A percentile compares a stretch with the other conserved stretches of the same genome.
phyloP scores from a whole-genome alignment of 2,329 filamentous ascomycete genomes.

The Claviceps quebecensis region DNA sequence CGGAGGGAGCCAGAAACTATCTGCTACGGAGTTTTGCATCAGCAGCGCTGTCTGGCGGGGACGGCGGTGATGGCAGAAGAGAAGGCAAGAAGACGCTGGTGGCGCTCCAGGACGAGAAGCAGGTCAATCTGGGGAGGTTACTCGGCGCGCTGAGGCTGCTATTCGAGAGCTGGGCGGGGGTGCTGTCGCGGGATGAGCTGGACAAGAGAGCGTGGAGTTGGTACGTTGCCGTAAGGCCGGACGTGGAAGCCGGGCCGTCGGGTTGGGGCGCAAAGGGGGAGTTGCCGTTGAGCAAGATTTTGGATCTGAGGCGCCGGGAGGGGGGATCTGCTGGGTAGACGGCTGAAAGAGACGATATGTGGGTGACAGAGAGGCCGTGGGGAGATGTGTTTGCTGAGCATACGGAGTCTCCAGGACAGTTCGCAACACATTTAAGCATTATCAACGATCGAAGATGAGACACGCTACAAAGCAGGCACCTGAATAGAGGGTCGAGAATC shows the following conservation, averaged over 20 bases:
- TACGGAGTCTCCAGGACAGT: no score
- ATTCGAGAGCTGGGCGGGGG: conserved; percentile 59
- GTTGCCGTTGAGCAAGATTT: conserved; percentile 51
- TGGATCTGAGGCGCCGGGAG: conserved; percentile 33
- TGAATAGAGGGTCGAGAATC: no score
- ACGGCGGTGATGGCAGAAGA: conserved; percentile 9
- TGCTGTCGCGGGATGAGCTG: conserved; percentile 49
- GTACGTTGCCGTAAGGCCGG: conserved; percentile 65
- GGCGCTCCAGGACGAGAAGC: conserved; percentile 44
- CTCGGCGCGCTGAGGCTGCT: conserved; percentile 59
- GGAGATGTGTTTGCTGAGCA: no score
- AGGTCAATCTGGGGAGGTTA: conserved; percentile 54
- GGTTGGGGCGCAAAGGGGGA: conserved; percentile 76
- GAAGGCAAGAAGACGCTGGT: conserved; percentile 35
- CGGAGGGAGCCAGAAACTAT: conserved; percentile 52
- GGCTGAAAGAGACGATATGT: not conserved
- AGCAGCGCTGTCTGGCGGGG: conserved; percentile 19
- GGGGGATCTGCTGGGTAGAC: not conserved
- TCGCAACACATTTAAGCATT: no score
- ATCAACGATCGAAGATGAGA: no score
- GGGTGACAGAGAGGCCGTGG: no score
- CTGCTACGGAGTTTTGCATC: conserved; percentile 43
- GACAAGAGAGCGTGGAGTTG: conserved; percentile 67
- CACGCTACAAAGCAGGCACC: no score
- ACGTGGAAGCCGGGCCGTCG: conserved; percentile 56